These are phyloP conservation scores for Imleria badia DNA, from an alignment of 768 basidiomycete genomes.

Conservation along the genomic window DNA sequence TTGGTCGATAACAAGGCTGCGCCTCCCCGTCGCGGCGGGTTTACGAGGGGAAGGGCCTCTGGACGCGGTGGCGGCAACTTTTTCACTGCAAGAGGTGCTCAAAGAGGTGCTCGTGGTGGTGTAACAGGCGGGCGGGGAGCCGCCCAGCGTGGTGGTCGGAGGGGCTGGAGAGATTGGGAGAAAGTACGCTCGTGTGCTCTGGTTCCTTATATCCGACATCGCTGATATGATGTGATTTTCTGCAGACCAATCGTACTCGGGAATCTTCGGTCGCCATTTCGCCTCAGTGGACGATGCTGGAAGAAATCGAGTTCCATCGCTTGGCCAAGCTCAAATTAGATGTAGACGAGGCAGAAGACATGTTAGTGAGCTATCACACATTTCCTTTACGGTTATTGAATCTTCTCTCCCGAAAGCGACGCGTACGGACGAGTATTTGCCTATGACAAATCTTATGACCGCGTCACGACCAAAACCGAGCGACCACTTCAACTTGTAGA, in stretches of 20 bases:
- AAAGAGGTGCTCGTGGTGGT: conserved; percentile 47
- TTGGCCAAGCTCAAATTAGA: conserved; percentile 90
- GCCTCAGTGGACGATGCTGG: conserved; percentile 90
- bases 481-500: conserved; percentile 89
- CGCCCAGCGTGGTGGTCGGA: conserved; percentile 42
- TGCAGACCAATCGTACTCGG: conserved; percentile 74
- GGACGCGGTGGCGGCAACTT: conserved; percentile 36
- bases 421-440: conserved; percentile 87
- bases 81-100: conserved; percentile 42
- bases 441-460: conserved; percentile 95
- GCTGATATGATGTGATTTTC: conserved; percentile 5
- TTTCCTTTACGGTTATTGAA: conserved; percentile 1
- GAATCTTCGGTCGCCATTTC: conserved; percentile 94
- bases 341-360: conserved; percentile 86
- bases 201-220: not conserved
- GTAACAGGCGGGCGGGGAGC: conserved; percentile 43
- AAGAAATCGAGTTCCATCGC: conserved; percentile 96
- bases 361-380: conserved; percentile 52
- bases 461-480: conserved; percentile 91
- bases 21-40: conserved; percentile 68
- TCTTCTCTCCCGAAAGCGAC: conserved; percentile 46
- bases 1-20: conserved; percentile 88
- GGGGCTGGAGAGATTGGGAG: conserved; percentile 93
- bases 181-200: conserved; percentile 52
- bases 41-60: conserved; percentile 49